A percentile compares a stretch with the other conserved stretches of the same genome.
Conservation (phyloP, 371 early-diverging fungal genomes). For the Saksenaea oblongispora region DNA sequence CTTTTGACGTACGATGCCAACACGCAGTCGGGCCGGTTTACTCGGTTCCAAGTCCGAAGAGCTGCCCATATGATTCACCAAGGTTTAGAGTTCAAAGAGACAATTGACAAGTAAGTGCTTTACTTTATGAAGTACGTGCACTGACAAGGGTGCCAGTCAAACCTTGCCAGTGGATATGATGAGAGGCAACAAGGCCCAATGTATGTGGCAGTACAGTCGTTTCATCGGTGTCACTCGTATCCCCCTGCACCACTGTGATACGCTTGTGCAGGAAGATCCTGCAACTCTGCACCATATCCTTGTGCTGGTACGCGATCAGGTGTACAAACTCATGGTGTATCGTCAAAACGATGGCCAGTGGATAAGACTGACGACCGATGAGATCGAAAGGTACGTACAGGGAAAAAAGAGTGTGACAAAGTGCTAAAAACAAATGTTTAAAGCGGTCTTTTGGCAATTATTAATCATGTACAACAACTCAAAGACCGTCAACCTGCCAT, state of each 20-base stretch:
- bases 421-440: constrained; percentile 4
- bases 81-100: constrained; percentile 73
- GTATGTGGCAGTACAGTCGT: constrained; percentile 87
- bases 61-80: constrained; percentile 81
- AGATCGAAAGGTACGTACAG: constrained; percentile 77
- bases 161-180: constrained; percentile 58
- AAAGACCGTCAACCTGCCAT: constrained; percentile 56
- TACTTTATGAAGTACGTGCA: no score
- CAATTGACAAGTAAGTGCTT: constrained; percentile 65
- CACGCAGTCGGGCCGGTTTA: constrained; percentile 49
- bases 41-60: constrained; percentile 80
- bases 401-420: background rate
- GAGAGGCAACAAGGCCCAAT: constrained; percentile 51
- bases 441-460: constrained; percentile 29
- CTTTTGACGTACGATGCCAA: constrained; percentile 42
- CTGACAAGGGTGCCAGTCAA: constrained; percentile 26
- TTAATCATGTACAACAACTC: constrained; percentile 46
- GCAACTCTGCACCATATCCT: constrained; percentile 65
- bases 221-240: constrained; percentile 81
- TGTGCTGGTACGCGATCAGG: constrained; percentile 75
- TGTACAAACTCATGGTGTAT: constrained; percentile 72
- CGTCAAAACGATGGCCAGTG: constrained; percentile 44
- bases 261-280: constrained; percentile 51
- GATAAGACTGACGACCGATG: constrained; percentile 57
- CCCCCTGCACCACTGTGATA: constrained; percentile 73